These are phyloP conservation scores for Alternaria hordeiaustralica DNA, from an alignment of 2,329 filamentous ascomycete genomes.

Conservation along the genomic window DNA sequence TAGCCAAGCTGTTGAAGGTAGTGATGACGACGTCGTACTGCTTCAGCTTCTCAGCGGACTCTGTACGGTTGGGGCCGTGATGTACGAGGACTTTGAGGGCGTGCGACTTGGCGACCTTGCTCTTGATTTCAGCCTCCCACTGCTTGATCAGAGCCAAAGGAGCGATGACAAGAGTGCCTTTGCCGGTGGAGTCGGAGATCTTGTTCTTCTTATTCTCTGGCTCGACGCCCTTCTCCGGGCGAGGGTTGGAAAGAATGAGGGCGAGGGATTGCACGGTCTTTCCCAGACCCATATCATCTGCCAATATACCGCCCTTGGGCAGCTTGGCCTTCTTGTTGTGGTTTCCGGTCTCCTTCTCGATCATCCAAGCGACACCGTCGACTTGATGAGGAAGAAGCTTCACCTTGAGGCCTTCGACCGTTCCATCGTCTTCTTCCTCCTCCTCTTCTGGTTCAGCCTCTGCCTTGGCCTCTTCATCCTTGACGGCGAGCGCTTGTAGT, in stretches of 20 bases:
- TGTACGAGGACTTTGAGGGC: slow-evolving; percentile 84
- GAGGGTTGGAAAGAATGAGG: slow-evolving; percentile 82
- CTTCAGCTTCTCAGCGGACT: slow-evolving; percentile 76
- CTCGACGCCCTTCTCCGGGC: slow-evolving; percentile 61
- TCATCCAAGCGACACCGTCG: slow-evolving; percentile 95
- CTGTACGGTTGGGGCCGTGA: slow-evolving; percentile 85
- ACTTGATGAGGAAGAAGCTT: slow-evolving; percentile 92
- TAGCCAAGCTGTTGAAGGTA: slow-evolving; percentile 93
- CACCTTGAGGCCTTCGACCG: slow-evolving; percentile 81
- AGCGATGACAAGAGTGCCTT: slow-evolving; percentile 87
- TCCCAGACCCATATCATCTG: slow-evolving; percentile 96
- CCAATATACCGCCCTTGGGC: slow-evolving; percentile 91
- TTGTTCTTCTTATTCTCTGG: slow-evolving; percentile 65
- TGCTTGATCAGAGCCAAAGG: slow-evolving; percentile 94
- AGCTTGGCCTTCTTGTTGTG: slow-evolving; percentile 79
- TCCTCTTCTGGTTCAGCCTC: slow-evolving; percentile 45
- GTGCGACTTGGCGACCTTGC: slow-evolving; percentile 75
- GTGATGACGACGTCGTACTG: slow-evolving; percentile 95
- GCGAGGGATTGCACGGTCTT: slow-evolving; percentile 96
- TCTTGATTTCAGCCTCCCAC: slow-evolving; percentile 92
- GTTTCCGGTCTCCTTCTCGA: slow-evolving; percentile 84
- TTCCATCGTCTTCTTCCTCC: slow-evolving; percentile 63
- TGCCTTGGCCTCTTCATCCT: slow-evolving; percentile 60
- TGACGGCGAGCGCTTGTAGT: slow-evolving; percentile 53
- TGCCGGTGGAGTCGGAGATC: slow-evolving; percentile 72